Evolutionary conservation across 1,284 basidiomycete species (phyloP), one percentile per base, ranked within the genome.

Genomic region (Stygiomarasmius scandens): DNA sequence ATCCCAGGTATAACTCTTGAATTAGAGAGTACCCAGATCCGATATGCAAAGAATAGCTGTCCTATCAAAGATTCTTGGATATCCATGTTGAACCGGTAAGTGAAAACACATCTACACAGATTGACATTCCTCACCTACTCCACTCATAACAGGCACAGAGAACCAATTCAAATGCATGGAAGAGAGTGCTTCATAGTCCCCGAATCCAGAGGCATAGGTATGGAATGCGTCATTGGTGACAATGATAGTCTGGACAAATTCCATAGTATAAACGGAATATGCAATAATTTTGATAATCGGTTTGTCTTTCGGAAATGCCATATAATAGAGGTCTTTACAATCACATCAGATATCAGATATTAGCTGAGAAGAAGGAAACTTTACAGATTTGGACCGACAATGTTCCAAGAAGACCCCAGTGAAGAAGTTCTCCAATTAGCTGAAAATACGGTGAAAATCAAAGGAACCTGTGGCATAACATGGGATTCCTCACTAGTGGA

Each of bases 41-140:
- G 60, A 51, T 67, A 70, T 1, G 67, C 67, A 52, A 69, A 71
- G 58, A 68, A 70, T 5, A 64, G 27, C 47, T 71, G 67, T n/a
- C 66, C 69, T 20, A 69, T 63, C n/a, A 55, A 49, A 41, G 53
- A 44, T 5, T 48, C 53, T 55, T 23, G 5, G 12, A 12, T 12
- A 32, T 6, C 29, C 6, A 32, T n/a, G n/a, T n/a, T n/a, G n/a
- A n/a, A n/a, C n/a, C n/a, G 29, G 5, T 32, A 32, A 32, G 29
- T 32, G 5, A 32, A 32, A 6, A 6, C 29, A 32, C 12, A 32
- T 32, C 29, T 32, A 5, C 25, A 55, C 29, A 8, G 3, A 19
- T 45, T 12, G 12, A 24, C 16, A 12, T 4, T 49, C 27, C 48
- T 19, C 53, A 71, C 69, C 62, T 12, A 68, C 52, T 10, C 63